A percentile compares a stretch with the other conserved stretches of the same genome.
phyloP scores from a whole-genome alignment of 2,329 filamentous ascomycete species.

The Ceratocystis harringtonii region DNA sequence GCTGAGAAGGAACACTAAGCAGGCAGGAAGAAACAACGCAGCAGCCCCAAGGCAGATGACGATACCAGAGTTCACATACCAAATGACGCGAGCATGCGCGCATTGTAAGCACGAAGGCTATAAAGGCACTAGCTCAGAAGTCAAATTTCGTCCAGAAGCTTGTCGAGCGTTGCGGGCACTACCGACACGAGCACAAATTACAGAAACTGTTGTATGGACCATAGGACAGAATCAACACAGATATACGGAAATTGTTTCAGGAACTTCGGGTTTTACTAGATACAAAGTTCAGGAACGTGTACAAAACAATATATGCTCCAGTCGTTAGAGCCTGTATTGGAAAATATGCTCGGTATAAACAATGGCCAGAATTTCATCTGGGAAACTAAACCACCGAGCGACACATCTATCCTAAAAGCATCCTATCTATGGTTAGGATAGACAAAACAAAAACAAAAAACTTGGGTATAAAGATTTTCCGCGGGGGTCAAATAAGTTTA shows the following conservation, averaged over 20 bases:
- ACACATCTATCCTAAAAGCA: neutral
- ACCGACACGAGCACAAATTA: neutral
- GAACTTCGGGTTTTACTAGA: neutral
- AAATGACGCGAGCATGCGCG: neutral
- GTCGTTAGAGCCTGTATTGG: neutral
- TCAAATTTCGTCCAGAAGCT: neutral
- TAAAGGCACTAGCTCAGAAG: neutral
- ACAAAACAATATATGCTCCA: neutral
- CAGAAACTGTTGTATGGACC: constrained; percentile 8
- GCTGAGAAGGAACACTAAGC: constrained; percentile 43
- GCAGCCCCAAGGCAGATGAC: neutral
- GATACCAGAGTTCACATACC: neutral
- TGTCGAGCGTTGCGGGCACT: neutral
- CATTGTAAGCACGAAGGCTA: neutral
- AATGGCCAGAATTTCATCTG: neutral
- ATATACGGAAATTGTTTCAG: constrained; percentile 9
- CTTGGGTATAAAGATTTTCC: neutral
- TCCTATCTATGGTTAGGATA: neutral
- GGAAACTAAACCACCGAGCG: neutral
- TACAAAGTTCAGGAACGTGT: neutral
- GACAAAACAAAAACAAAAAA: neutral
- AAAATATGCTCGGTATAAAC: neutral
- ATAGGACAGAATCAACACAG: constrained; percentile 8
- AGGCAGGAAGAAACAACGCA: neutral
- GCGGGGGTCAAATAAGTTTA: neutral